Evolutionary conservation across 2,329 filamentous ascomycete genomes (phyloP).

Genomic region (Byssoonygena ceratinophila): DNA sequence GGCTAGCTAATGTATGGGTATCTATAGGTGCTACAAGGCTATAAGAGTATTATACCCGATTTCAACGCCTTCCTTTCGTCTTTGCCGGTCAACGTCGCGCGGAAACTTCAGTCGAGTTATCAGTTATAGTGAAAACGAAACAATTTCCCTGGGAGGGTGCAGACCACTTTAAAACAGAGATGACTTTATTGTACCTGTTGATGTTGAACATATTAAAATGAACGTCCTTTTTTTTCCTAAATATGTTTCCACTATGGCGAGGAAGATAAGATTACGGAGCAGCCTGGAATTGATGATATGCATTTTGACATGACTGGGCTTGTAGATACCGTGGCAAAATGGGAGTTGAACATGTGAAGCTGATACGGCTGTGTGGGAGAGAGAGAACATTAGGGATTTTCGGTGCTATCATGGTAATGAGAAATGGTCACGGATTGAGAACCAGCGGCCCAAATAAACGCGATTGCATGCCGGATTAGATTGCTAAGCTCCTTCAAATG

Average conservation of each 20-base stretch:
- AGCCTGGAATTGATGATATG: not conserved
- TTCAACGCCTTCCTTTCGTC: conserved; percentile 39
- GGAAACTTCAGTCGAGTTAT: conserved; percentile 36
- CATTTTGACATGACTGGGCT: not conserved
- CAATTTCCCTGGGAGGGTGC: not conserved
- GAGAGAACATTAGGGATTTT: too few relatives aligned
- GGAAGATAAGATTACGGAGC: too few relatives aligned
- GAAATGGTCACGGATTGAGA: too few relatives aligned
- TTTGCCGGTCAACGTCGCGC: conserved; percentile 30
- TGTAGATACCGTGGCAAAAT: conserved; percentile 4
- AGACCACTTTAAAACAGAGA: not conserved
- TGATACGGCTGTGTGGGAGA: not conserved
- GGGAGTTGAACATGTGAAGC: not conserved
- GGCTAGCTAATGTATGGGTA: conserved; percentile 3
- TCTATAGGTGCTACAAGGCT: conserved; percentile 37
- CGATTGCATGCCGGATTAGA: too few relatives aligned
- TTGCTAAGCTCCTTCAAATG: not conserved
- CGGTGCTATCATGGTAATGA: too few relatives aligned
- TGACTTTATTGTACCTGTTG: not conserved
- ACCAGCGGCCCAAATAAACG: too few relatives aligned
- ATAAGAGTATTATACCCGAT: conserved; percentile 39
- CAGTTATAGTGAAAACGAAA: conserved; percentile 26
- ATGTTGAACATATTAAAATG: not conserved
- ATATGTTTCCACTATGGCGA: too few relatives aligned
- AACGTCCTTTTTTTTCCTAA: not conserved